Conservation (phyloP, 345 rosid species). For the Brassica rapa region DNA sequence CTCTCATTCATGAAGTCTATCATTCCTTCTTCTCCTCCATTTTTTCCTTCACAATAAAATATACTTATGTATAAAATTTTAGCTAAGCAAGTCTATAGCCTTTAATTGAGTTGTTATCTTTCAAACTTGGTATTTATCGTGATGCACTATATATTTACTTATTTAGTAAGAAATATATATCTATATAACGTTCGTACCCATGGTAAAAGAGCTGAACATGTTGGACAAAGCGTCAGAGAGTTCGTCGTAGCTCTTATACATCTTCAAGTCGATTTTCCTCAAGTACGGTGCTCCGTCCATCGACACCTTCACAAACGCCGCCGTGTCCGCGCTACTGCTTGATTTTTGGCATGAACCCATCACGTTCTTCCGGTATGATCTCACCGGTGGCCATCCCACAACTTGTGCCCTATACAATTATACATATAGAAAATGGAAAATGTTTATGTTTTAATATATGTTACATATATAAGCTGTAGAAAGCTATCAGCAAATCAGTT, state of each 20-base stretch:
- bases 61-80: not conserved
- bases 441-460: slow-evolving; percentile 2
- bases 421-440: not conserved
- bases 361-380: slow-evolving; percentile 82
- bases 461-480: not conserved
- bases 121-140: not conserved
- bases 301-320: slow-evolving; percentile 79
- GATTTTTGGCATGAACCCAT: slow-evolving; percentile 50
- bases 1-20: slow-evolving; percentile 75
- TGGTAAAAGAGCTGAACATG: slow-evolving; percentile 84
- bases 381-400: slow-evolving; percentile 97
- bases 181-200: slow-evolving; percentile 43
- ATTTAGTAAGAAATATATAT: not conserved
- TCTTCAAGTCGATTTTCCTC: slow-evolving; percentile 79
- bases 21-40: slow-evolving; percentile 83
- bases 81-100: not conserved
- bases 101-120: not conserved
- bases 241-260: slow-evolving; percentile 66
- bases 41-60: slow-evolving; percentile 43
- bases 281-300: slow-evolving; percentile 96
- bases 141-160: not conserved
- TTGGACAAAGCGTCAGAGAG: slow-evolving; percentile 68
- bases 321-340: slow-evolving; percentile 31
- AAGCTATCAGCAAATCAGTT: not conserved
- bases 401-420: slow-evolving; percentile 65